A percentile compares a stretch with the other conserved stretches of the same genome.
These are phyloP conservation scores for Plasmodium malariae DNA, from an alignment of 169 alveolate species.

Conservation along the genomic window DNA sequence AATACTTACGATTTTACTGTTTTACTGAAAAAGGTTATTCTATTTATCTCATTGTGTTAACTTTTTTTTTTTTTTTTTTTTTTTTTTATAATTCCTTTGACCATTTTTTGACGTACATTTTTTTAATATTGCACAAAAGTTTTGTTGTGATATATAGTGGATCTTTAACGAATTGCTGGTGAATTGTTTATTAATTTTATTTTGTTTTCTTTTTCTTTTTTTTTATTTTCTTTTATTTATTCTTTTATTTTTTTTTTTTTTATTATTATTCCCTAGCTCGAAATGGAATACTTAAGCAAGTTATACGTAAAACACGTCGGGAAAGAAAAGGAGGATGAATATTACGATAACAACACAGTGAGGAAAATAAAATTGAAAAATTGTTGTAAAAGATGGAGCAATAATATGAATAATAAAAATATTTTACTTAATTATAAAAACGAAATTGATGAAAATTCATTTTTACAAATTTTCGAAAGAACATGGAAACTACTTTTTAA, in stretches of 20 bases:
- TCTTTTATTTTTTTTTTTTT: slow-evolving; percentile 4
- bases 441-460: slow-evolving; percentile 46
- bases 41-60: no score
- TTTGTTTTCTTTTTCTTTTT: not conserved
- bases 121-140: no score
- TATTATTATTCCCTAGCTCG: not conserved
- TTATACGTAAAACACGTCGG: slow-evolving; percentile 1
- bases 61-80: no score
- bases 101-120: no score
- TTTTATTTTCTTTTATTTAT: not conserved
- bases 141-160: no score
- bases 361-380: slow-evolving; percentile 33
- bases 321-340: slow-evolving; percentile 16
- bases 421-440: slow-evolving; percentile 22
- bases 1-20: no score
- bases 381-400: slow-evolving; percentile 73
- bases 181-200: no score
- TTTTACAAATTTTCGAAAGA: slow-evolving; percentile 31
- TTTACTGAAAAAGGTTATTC: no score
- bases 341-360: slow-evolving; percentile 8
- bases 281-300: slow-evolving; percentile 46
- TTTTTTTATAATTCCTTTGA: no score
- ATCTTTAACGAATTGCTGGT: no score
- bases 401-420: slow-evolving; percentile 24
- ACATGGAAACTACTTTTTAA: slow-evolving; percentile 29